Base-by-base conservation (phyloP, 768 basidiomycete species). In the Naganishia friedmannii region DNA sequence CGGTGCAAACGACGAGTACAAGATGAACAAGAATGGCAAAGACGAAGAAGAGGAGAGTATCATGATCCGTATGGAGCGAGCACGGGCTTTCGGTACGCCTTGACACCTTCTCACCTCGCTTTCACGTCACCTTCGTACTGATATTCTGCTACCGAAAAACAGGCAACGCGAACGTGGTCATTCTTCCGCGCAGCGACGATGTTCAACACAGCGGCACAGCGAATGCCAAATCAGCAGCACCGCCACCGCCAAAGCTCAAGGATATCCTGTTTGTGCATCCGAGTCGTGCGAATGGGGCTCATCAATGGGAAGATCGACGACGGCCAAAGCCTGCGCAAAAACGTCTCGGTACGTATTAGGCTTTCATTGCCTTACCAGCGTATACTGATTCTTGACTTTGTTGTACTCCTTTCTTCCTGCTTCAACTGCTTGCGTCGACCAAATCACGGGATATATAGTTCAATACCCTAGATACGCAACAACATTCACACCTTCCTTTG, bases 401-500 rank as follows among this genome's bases (percentile, higher is more conserved):
- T 23, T n/a, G 3, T 5, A 15, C 48, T 23, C 48, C 48, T 51
- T 51, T 51, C 48, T 51, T n/a, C n/a, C 2, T n/a, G 3, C n/a
- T 21, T 4, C 48, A n/a, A n/a, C 13, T 7, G 3, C n/a, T 7
- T 23, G 3, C n/a, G 4, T 51, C n/a, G 12, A 51, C 48, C 6
- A 26, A 12, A 15, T n/a, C n/a, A 46, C 45, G 45, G 21, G 48
- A n/a, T n/a, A 51, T n/a, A 51, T 39, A 69, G 68, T 69, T 12
- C 28, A 31, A 31, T 63, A 54, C 34, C 46, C 56, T 8, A 56
- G 67, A 19, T 51, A 71, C 0, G 4, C 54, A 3, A 45, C 67
- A 7, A 29, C 68, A 3, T 80, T 76, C 65, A 78, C 74, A 1
- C 77, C 79, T 19, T 65, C 74, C 0, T 80, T 79, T 67, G 78